Conservation (phyloP, 306 rosid genomes). For the Urtica urens region DNA sequence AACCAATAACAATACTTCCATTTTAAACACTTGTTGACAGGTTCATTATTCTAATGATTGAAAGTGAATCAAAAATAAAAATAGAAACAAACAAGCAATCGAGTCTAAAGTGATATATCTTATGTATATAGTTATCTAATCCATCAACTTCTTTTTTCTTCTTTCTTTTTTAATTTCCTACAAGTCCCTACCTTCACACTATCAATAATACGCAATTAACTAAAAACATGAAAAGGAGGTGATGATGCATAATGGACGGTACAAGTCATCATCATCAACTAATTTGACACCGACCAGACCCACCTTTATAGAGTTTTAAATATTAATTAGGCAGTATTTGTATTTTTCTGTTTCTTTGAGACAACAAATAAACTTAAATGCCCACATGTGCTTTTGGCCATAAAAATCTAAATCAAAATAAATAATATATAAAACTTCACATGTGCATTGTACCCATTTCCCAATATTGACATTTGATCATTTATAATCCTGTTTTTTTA, state of each 20-base stretch:
- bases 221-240: neutral
- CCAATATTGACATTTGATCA: neutral
- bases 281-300: conserved; percentile 7
- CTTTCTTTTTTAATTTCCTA: neutral
- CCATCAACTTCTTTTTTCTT: too few species aligned
- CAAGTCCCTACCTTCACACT: neutral
- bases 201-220: neutral
- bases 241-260: neutral
- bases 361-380: neutral
- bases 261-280: neutral
- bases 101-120: conserved; percentile 2
- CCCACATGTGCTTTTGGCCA: neutral
- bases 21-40: neutral
- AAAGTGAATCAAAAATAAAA: neutral
- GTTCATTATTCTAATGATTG: conserved; percentile 5
- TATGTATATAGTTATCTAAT: neutral
- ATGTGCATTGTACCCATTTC: neutral
- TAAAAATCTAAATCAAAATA: neutral
- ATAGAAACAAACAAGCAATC: neutral
- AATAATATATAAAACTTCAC: neutral
- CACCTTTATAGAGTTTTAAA: neutral
- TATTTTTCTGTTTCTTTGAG: neutral
- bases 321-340: neutral
- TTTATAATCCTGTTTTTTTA: neutral
- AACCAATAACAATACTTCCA: neutral